These are phyloP conservation scores for Nectriaceae sp. DNA, from an alignment of 2,329 filamentous ascomycete species.

Conservation along the genomic window DNA sequence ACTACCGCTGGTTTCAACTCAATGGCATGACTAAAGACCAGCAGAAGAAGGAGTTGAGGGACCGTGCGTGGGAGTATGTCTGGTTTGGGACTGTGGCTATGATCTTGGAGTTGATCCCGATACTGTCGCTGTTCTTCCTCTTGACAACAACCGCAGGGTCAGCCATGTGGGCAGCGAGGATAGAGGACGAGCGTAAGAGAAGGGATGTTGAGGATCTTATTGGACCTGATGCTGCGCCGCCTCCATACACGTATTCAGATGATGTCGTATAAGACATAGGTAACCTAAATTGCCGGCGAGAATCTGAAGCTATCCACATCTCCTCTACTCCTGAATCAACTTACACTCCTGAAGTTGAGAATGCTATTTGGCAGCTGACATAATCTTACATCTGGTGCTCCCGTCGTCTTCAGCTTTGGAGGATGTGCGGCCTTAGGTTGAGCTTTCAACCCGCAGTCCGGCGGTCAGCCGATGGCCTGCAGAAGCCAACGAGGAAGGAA, in stretches of 20 bases:
- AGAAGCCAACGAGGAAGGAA: too few species aligned
- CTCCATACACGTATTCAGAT: conserved; percentile 35
- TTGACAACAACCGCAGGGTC: conserved; percentile 83
- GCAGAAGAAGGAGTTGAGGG: conserved; percentile 67
- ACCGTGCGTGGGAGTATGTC: conserved; percentile 77
- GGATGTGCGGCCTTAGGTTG: too few species aligned
- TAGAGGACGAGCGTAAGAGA: conserved; percentile 62
- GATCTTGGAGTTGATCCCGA: conserved; percentile 81
- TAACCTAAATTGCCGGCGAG: neutral
- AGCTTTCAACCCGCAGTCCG: too few species aligned
- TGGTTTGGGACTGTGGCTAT: conserved; percentile 92
- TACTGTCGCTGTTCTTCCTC: conserved; percentile 92
- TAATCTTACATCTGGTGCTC: too few species aligned
- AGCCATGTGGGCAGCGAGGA: conserved; percentile 79
- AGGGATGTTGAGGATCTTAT: conserved; percentile 10
- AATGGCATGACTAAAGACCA: conserved; percentile 73
- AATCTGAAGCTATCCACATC: neutral
- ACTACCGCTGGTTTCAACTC: conserved; percentile 88
- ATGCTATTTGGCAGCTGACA: too few species aligned
- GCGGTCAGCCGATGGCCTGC: too few species aligned
- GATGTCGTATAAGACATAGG: conserved; percentile 16
- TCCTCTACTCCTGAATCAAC: too few species aligned
- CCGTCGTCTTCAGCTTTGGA: too few species aligned
- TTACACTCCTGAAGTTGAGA: too few species aligned
- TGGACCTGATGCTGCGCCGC: conserved; percentile 22